Conservation (phyloP, 768 basidiomycete species). For the Collybia mongolica region DNA sequence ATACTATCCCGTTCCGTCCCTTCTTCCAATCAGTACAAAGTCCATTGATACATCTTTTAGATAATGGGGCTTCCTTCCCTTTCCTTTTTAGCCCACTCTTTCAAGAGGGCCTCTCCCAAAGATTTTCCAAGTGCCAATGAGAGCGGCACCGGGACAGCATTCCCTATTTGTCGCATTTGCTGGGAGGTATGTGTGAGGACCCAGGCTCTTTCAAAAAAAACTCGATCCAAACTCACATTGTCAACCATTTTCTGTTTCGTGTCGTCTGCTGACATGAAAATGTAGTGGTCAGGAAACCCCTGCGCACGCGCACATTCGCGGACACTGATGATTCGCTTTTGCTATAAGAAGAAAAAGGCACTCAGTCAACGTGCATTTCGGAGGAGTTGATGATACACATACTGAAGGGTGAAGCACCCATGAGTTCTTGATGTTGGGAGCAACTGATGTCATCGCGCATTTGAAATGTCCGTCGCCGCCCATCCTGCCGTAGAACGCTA, state of each 20-base stretch:
- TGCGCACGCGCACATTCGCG: conserved; percentile 73
- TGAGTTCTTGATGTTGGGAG: conserved; percentile 49
- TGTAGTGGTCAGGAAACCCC: conserved; percentile 73
- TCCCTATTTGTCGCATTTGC: conserved; percentile 80
- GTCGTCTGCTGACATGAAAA: conserved; percentile 51
- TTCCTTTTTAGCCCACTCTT: conserved; percentile 42
- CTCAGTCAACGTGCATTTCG: background rate
- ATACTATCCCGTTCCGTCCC: too few species aligned
- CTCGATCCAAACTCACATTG: conserved; percentile 46
- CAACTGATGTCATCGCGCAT: conserved; percentile 59
- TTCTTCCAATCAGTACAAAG: conserved; percentile 4
- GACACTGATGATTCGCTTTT: conserved; percentile 69
- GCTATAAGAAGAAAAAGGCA: conserved; percentile 36
- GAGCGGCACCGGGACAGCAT: conserved; percentile 74
- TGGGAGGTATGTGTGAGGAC: conserved; percentile 21
- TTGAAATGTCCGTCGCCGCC: conserved; percentile 52
- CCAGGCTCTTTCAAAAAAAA: background rate
- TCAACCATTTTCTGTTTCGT: conserved; percentile 30
- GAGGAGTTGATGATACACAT: conserved; percentile 6
- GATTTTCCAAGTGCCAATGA: conserved; percentile 61
- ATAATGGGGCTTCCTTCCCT: conserved; percentile 44
- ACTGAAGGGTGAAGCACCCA: conserved; percentile 44
- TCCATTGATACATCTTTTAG: conserved; percentile 14
- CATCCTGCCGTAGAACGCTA: conserved; percentile 59
- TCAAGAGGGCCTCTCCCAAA: conserved; percentile 41